These are phyloP conservation scores for Russula sp. DNA, from an alignment of 768 basidiomycete species.

Conservation along the genomic window DNA sequence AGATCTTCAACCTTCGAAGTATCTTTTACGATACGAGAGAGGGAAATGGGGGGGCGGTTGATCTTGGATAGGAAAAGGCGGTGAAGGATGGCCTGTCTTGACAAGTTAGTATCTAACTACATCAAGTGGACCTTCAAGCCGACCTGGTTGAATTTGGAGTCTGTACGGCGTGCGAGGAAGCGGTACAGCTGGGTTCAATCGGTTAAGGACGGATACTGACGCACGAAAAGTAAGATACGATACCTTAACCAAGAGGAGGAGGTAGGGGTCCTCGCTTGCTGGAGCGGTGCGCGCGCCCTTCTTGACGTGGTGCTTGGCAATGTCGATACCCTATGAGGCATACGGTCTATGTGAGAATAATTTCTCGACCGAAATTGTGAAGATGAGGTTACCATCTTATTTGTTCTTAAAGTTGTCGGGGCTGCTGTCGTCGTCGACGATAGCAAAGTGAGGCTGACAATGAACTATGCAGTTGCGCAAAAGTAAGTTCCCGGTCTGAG, in stretches of 20 bases:
- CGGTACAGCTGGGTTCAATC: conserved; percentile 75
- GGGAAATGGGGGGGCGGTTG: conserved; percentile 95
- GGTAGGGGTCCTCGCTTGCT: conserved; percentile 98
- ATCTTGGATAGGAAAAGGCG: conserved; percentile 94
- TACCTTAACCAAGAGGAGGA: conserved; percentile 97
- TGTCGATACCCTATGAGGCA: conserved; percentile 80
- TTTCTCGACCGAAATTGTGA: conserved; percentile 28
- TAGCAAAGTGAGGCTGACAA: conserved; percentile 44
- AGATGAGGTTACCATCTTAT: conserved; percentile 76
- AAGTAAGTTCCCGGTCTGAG: conserved; percentile 36
- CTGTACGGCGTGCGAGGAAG: conserved; percentile 96
- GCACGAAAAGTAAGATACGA: conserved; percentile 23
- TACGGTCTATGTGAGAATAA: background rate
- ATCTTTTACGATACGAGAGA: conserved; percentile 88
- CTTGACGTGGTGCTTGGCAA: conserved; percentile 96
- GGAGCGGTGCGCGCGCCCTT: conserved; percentile 92
- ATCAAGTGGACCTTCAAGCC: conserved; percentile 10
- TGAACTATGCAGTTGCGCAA: conserved; percentile 53
- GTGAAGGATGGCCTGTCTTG: conserved; percentile 77
- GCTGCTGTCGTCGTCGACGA: conserved; percentile 35
- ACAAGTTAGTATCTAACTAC: conserved; percentile 26
- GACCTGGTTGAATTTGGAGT: conserved; percentile 94
- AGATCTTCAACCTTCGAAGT: conserved; percentile 59
- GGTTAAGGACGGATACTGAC: conserved; percentile 12
- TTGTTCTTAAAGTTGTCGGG: conserved; percentile 40